Evolutionary conservation across 2,329 filamentous ascomycete species (phyloP).

Genomic region (Colletotrichum sp.): DNA sequence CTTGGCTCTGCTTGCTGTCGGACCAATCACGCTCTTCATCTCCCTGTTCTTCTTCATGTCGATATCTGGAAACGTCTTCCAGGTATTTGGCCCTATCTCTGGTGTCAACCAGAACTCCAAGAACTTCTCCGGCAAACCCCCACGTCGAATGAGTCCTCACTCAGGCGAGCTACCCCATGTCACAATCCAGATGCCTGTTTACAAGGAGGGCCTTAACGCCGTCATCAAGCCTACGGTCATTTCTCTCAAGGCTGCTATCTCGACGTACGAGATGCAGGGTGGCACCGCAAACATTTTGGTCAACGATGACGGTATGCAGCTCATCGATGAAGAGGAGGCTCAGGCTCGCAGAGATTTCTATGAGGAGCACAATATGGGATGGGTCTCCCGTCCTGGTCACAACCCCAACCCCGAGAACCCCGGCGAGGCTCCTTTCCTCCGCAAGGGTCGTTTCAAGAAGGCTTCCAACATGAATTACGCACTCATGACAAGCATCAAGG

Average conservation of each 20-base stretch:
- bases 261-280: constrained; percentile 58
- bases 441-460: constrained; percentile 69
- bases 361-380: constrained; percentile 62
- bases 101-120: constrained; percentile 47
- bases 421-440: constrained; percentile 54
- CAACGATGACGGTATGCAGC: constrained; percentile 73
- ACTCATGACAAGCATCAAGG: constrained; percentile 56
- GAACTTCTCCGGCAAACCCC: constrained; percentile 46
- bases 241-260: constrained; percentile 53
- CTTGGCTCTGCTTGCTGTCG: constrained; percentile 55
- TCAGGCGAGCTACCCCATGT: constrained; percentile 42
- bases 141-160: constrained; percentile 32
- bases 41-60: constrained; percentile 49
- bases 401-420: constrained; percentile 55
- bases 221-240: constrained; percentile 55
- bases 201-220: constrained; percentile 41
- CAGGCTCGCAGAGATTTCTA: constrained; percentile 59
- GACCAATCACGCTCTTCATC: constrained; percentile 64
- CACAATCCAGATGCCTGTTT: constrained; percentile 51
- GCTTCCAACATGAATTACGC: constrained; percentile 74
- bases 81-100: constrained; percentile 55
- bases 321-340: constrained; percentile 55
- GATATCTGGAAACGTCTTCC: constrained; percentile 41
- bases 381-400: constrained; percentile 56
- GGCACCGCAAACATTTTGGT: constrained; percentile 72